Evolutionary conservation across 2,329 filamentous ascomycete species (phyloP).

Genomic region (Ophiostoma himal-ulmi): DNA sequence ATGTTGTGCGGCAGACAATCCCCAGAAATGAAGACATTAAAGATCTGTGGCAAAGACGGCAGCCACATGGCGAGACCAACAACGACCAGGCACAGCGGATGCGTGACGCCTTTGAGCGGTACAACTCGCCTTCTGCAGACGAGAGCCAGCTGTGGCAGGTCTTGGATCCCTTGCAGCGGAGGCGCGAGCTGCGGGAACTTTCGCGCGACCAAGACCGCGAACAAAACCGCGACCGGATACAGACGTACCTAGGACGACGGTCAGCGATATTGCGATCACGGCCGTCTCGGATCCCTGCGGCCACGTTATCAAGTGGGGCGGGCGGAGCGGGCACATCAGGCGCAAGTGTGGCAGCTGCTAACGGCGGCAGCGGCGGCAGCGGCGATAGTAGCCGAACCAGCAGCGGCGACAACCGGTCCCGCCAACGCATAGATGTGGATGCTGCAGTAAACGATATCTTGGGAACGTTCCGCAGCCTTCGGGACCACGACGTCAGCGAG

Average conservation of each 20-base stretch:
- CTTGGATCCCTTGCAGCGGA: conserved; percentile 37
- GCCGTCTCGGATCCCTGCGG: conserved; percentile 7
- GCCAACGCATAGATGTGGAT: conserved; percentile 36
- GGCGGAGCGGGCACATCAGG: neutral
- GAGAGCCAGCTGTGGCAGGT: conserved; percentile 51
- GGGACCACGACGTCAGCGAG: conserved; percentile 28
- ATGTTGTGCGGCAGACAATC: conserved; percentile 42
- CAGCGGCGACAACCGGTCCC: conserved; percentile 25
- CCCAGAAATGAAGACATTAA: conserved; percentile 33
- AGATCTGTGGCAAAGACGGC: conserved; percentile 38
- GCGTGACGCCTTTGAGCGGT: conserved; percentile 37
- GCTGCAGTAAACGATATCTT: conserved; percentile 39
- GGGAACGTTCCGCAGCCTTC: conserved; percentile 34
- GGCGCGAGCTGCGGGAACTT: conserved; percentile 13
- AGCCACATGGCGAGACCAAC: conserved; percentile 33
- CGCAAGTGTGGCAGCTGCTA: neutral
- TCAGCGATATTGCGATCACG: conserved; percentile 17
- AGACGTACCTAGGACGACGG: conserved; percentile 15
- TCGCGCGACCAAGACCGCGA: neutral
- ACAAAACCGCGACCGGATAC: neutral
- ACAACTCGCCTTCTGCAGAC: conserved; percentile 50
- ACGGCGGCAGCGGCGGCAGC: neutral
- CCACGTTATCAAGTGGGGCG: neutral
- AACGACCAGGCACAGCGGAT: conserved; percentile 32
- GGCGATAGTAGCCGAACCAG: neutral